Percentiles rank a stretch among this genome's conserved stretches.
Conservation (phyloP, 768 basidiomycete species). For the Phlegmacium glaucopus region DNA sequence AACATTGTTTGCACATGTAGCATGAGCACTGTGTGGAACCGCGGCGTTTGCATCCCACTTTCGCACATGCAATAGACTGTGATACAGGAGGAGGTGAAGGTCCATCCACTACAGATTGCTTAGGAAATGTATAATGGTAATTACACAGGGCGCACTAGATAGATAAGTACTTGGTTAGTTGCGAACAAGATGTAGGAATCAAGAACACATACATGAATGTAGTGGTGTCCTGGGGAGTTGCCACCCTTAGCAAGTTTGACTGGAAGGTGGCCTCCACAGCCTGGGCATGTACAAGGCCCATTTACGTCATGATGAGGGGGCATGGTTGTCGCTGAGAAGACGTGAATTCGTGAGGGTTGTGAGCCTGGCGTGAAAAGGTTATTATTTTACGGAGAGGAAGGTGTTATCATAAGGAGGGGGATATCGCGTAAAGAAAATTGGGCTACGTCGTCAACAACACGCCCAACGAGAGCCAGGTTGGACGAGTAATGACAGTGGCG, state of each 20-base stretch:
- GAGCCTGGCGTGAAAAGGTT: background rate
- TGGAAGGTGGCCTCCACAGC: background rate
- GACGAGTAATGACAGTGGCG: no score
- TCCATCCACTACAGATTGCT: background rate
- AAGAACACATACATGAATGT: background rate
- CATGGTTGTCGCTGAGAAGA: background rate
- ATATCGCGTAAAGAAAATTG: background rate
- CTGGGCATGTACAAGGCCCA: background rate
- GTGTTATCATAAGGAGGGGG: background rate
- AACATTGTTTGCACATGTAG: slow-evolving; percentile 2
- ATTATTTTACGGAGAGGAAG: background rate
- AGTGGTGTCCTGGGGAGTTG: background rate
- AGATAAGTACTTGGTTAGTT: no score
- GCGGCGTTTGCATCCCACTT: background rate
- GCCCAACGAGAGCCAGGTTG: no score
- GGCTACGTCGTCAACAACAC: background rate
- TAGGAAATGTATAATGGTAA: background rate
- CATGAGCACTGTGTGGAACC: background rate
- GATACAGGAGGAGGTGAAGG: background rate
- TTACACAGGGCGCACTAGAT: no score
- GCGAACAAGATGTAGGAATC: background rate
- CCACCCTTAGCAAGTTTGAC: background rate
- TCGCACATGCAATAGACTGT: background rate
- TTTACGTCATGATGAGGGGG: background rate
- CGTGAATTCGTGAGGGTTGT: background rate